Percentiles rank a stretch among this genome's conserved stretches.
Conservation (phyloP, 306 rosid genomes). For the Herpetospermum pedunculosum region DNA sequence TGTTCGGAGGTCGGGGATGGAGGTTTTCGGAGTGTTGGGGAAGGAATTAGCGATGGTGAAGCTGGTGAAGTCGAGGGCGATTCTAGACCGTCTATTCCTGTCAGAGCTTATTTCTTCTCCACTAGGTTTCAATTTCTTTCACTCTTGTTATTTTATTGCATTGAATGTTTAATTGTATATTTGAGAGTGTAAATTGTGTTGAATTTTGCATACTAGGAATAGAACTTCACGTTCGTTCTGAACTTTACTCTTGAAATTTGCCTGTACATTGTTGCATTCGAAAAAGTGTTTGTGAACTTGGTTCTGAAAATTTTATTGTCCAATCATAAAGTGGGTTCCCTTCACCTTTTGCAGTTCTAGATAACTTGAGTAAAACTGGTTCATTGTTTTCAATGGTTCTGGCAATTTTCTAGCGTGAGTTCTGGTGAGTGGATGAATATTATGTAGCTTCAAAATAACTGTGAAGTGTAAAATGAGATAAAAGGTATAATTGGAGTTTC, state of each 20-base stretch:
- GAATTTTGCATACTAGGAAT: not conserved
- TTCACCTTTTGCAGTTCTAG: not conserved
- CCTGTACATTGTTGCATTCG: not conserved
- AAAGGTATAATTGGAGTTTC: not conserved
- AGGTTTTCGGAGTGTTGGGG: slow-evolving; percentile 18
- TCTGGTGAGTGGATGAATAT: not conserved
- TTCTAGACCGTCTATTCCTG: slow-evolving; percentile 50
- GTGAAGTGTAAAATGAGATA: not conserved
- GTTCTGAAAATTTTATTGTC: not conserved
- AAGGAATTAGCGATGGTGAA: slow-evolving; percentile 24
- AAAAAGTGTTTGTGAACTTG: not conserved
- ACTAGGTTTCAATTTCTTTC: slow-evolving; percentile 39
- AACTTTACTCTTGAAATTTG: not conserved
- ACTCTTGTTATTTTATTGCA: not conserved
- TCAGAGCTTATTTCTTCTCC: slow-evolving; percentile 76
- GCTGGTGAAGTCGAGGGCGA: slow-evolving; percentile 33
- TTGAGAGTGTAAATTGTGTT: not conserved
- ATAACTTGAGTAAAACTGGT: not conserved
- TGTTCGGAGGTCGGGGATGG: slow-evolving; percentile 51
- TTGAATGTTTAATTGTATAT: not conserved
- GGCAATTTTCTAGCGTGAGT: not conserved
- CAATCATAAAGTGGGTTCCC: not conserved
- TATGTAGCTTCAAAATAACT: not conserved
- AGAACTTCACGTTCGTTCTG: not conserved
- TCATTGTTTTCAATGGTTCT: not conserved